Evolutionary conservation across 1,139 yeast species (phyloP).

Genomic region (Oligophagozyma castellii): DNA sequence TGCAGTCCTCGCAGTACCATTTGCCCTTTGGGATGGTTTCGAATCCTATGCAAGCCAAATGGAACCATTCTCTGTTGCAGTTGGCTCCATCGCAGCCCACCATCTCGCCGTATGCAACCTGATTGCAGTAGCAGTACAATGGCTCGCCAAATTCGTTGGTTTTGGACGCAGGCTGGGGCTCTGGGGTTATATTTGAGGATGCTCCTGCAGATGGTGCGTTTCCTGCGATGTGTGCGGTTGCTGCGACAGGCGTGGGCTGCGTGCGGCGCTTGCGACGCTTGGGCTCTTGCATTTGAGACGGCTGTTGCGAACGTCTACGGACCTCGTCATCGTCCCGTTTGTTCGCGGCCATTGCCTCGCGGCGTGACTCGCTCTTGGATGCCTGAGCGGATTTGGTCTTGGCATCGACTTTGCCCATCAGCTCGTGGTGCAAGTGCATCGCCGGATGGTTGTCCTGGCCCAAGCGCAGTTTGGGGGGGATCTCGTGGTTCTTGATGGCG

Average conservation of each 20-base stretch:
- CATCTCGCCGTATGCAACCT: constrained; percentile 96
- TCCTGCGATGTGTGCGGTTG: constrained; percentile 5
- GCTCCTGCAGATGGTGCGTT: constrained; percentile 6
- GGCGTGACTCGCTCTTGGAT: constrained; percentile 65
- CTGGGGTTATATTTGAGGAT: constrained; percentile 5
- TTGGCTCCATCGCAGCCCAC: constrained; percentile 95
- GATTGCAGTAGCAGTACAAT: constrained; percentile 89
- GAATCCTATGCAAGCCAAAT: constrained; percentile 87
- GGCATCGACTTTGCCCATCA: constrained; percentile 22
- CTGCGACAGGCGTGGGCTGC: constrained; percentile 5
- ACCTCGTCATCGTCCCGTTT: constrained; percentile 34
- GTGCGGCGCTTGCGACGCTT: constrained; percentile 5
- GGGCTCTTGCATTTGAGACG: too few species aligned
- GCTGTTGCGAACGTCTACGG: constrained; percentile 3
- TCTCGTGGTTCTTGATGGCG: constrained; percentile 55
- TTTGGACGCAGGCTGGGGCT: constrained; percentile 5
- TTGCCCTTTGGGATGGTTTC: constrained; percentile 87
- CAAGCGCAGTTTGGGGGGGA: constrained; percentile 39
- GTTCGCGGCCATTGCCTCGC: constrained; percentile 87
- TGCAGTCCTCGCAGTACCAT: constrained; percentile 94
- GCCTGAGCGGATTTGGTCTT: constrained; percentile 44
- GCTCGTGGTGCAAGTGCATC: constrained; percentile 28
- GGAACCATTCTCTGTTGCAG: constrained; percentile 95
- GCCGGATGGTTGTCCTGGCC: constrained; percentile 89
- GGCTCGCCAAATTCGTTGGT: constrained; percentile 38